phyloP scores from a whole-genome alignment of 345 rosid genomes.

The Salix viminalis region DNA sequence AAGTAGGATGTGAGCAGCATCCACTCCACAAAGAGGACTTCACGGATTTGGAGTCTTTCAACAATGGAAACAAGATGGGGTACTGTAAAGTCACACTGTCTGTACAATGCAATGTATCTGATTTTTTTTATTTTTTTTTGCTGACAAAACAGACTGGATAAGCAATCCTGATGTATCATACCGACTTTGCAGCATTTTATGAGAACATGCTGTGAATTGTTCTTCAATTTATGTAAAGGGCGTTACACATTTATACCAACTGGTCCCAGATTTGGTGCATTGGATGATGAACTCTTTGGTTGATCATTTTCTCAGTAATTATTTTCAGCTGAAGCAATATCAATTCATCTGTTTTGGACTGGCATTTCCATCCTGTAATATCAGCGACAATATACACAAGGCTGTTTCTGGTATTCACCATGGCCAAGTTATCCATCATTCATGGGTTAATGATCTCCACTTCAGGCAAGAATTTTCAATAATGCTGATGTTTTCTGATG shows the following conservation, averaged over 20 bases:
- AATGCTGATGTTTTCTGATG: neutral
- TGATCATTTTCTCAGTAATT: neutral
- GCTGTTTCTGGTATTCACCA: neutral
- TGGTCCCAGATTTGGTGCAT: conserved; percentile 14
- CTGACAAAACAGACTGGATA: conserved; percentile 17
- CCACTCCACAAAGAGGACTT: conserved; percentile 19
- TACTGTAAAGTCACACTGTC: conserved; percentile 3
- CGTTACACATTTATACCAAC: conserved; percentile 15
- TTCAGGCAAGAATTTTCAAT: neutral
- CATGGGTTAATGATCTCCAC: neutral
- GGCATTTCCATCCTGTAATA: neutral
- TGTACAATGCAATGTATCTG: conserved; percentile 31
- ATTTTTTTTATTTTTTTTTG: neutral
- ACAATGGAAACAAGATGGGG: conserved; percentile 26
- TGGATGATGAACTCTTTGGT: conserved; percentile 3
- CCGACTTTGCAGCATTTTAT: conserved; percentile 16
- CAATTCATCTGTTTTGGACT: neutral
- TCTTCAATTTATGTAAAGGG: conserved; percentile 18
- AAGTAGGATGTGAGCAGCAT: conserved; percentile 11
- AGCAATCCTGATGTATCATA: conserved; percentile 25
- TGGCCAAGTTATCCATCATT: neutral
- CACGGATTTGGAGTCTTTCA: conserved; percentile 25
- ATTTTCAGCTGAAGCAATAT: neutral
- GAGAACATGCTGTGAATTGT: conserved; percentile 8
- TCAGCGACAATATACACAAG: neutral